Percentiles rank a stretch among this genome's conserved stretches.
These are phyloP conservation scores for Mycena capillaripes DNA, from an alignment of 768 basidiomycete genomes.

Conservation along the genomic window DNA sequence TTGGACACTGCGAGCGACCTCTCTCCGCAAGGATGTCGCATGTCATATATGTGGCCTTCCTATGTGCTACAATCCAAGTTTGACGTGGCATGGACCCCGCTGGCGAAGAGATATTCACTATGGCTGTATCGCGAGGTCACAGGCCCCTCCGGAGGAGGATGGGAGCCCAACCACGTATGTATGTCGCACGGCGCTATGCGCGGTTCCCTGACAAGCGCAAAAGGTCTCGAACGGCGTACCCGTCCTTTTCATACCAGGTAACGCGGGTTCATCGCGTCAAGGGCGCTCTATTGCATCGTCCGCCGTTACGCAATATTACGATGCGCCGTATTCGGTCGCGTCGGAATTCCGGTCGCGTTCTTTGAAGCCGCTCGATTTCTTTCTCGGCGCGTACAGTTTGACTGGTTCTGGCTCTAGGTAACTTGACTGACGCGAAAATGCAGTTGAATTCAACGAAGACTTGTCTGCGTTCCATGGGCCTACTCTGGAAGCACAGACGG, in stretches of 20 bases:
- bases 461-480: constrained; percentile 95
- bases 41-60: constrained; percentile 97
- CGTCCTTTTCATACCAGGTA: constrained; percentile 97
- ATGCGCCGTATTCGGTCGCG: constrained; percentile 68
- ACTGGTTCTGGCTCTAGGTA: neutral
- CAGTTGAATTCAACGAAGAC: constrained; percentile 96
- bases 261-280: constrained; percentile 95
- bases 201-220: constrained; percentile 4
- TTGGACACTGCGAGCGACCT: constrained; percentile 62
- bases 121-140: constrained; percentile 88
- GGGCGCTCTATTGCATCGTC: constrained; percentile 96
- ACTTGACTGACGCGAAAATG: neutral
- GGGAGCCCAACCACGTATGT: constrained; percentile 77
- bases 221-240: constrained; percentile 69
- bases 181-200: neutral
- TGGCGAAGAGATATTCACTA: constrained; percentile 84
- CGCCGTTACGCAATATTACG: constrained; percentile 84
- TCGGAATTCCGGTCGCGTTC: constrained; percentile 63
- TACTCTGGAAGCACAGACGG: constrained; percentile 86
- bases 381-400: constrained; percentile 70
- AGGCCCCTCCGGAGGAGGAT: constrained; percentile 57
- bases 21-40: constrained; percentile 93
- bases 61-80: constrained; percentile 83
- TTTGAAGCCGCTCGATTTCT: constrained; percentile 85
- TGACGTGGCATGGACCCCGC: constrained; percentile 76